A percentile compares a stretch with the other conserved stretches of the same genome.
phyloP scores from a whole-genome alignment of 345 rosid species.

The Syzygium aqueum region DNA sequence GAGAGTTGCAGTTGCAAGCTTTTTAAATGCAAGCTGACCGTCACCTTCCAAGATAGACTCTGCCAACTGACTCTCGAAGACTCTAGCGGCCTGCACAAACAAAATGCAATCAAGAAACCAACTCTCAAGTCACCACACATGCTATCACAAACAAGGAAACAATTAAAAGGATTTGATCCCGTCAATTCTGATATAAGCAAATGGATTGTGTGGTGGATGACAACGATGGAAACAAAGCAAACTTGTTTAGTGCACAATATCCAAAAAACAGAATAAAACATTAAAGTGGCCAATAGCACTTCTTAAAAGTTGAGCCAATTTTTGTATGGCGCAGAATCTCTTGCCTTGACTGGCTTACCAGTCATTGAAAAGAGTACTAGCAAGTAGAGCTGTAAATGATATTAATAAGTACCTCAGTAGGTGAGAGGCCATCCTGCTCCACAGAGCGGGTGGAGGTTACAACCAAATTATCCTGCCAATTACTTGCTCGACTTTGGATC shows the following conservation, averaged over 20 bases:
- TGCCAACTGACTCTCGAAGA: slow-evolving; percentile 89
- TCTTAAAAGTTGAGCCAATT: neutral
- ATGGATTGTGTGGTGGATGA: neutral
- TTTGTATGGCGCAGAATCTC: neutral
- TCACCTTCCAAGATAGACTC: slow-evolving; percentile 96
- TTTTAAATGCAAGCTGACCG: slow-evolving; percentile 94
- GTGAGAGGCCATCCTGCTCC: slow-evolving; percentile 92
- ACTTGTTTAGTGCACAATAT: neutral
- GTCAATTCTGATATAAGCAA: neutral
- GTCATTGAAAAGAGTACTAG: neutral
- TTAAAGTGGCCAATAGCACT: neutral
- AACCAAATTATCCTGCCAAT: slow-evolving; percentile 91
- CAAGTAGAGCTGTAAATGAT: neutral
- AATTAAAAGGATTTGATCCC: neutral
- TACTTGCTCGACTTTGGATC: slow-evolving; percentile 94
- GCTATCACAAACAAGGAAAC: neutral
- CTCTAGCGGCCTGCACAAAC: slow-evolving; percentile 72
- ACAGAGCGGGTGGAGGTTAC: slow-evolving; percentile 90
- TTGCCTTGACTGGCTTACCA: neutral
- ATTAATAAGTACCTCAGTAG: slow-evolving; percentile 61
- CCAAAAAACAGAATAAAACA: no score
- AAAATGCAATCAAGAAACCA: neutral
- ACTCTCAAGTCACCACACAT: neutral
- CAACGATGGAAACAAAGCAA: neutral
- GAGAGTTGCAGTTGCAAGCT: slow-evolving; percentile 94